phyloP scores from a whole-genome alignment of 768 basidiomycete genomes.

The Daedaleopsis nitida region DNA sequence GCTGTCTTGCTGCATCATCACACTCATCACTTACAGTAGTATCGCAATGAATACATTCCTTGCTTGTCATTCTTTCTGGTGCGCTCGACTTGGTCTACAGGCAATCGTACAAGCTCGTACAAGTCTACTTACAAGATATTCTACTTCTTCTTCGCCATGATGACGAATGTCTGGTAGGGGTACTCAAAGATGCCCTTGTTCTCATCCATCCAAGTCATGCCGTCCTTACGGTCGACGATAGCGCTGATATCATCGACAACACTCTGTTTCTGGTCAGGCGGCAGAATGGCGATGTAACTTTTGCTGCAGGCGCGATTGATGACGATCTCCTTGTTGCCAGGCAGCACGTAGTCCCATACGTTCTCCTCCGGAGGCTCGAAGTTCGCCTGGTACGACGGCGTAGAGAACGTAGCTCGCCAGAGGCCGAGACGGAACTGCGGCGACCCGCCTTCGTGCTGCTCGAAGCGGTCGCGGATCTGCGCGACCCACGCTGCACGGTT shows the following conservation, averaged over 20 bases:
- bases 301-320: conserved; percentile 77
- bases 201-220: conserved; percentile 76
- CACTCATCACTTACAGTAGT: conserved; percentile 17
- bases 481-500: conserved; percentile 73
- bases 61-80: conserved; percentile 5
- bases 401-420: conserved; percentile 75
- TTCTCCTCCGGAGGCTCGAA: conserved; percentile 66
- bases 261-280: conserved; percentile 55
- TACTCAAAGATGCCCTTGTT: conserved; percentile 75
- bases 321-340: conserved; percentile 54
- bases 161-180: conserved; percentile 70
- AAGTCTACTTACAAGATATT: not conserved
- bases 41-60: conserved; percentile 19
- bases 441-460: conserved; percentile 66
- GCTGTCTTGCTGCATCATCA: conserved; percentile 22
- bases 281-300: conserved; percentile 76
- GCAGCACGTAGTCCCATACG: conserved; percentile 53
- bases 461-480: conserved; percentile 67
- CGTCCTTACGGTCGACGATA: conserved; percentile 62
- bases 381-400: conserved; percentile 53
- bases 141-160: conserved; percentile 51
- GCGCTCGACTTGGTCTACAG: not conserved
- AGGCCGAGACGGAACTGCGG: conserved; percentile 81
- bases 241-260: conserved; percentile 52
- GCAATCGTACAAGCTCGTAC: too few species aligned